Conservation (phyloP, 1,284 basidiomycete species). For the Cystobasidium sp. region DNA sequence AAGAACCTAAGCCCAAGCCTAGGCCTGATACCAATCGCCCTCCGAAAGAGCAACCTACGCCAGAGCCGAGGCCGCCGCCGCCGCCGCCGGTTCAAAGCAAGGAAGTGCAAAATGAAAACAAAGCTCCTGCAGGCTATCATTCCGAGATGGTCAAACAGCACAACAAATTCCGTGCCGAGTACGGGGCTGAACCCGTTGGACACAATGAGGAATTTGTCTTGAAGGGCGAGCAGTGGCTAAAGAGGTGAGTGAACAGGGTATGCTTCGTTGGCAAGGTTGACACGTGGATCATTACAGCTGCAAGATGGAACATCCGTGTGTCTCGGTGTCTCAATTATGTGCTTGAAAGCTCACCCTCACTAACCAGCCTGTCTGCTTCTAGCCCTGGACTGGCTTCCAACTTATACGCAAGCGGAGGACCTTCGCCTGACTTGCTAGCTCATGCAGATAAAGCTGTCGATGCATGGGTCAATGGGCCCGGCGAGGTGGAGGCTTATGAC, state of each 20-base stretch:
- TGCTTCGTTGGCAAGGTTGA: neutral
- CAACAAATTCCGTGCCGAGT: constrained; percentile 65
- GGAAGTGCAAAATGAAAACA: too few species aligned
- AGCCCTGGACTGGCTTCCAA: constrained; percentile 17
- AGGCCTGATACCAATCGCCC: neutral
- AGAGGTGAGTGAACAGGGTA: constrained; percentile 61
- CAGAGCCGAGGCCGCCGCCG: neutral
- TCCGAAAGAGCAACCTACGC: constrained; percentile 1
- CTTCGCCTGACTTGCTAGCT: neutral
- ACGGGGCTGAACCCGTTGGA: constrained; percentile 65
- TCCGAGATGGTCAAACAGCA: constrained; percentile 56
- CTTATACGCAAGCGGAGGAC: constrained; percentile 15
- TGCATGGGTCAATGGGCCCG: constrained; percentile 23
- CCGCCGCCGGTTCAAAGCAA: neutral
- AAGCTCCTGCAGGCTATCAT: constrained; percentile 8
- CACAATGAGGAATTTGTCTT: constrained; percentile 66
- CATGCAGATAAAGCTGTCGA: constrained; percentile 1
- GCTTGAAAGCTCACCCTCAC: neutral
- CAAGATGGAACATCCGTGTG: constrained; percentile 16
- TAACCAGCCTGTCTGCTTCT: neutral
- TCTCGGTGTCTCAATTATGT: neutral
- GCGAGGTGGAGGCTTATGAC: constrained; percentile 4
- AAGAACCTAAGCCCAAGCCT: neutral
- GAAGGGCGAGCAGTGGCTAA: constrained; percentile 69
- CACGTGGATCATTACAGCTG: constrained; percentile 60